Conservation (phyloP, 768 basidiomycete species). For the Pisolithus marmoratus region DNA sequence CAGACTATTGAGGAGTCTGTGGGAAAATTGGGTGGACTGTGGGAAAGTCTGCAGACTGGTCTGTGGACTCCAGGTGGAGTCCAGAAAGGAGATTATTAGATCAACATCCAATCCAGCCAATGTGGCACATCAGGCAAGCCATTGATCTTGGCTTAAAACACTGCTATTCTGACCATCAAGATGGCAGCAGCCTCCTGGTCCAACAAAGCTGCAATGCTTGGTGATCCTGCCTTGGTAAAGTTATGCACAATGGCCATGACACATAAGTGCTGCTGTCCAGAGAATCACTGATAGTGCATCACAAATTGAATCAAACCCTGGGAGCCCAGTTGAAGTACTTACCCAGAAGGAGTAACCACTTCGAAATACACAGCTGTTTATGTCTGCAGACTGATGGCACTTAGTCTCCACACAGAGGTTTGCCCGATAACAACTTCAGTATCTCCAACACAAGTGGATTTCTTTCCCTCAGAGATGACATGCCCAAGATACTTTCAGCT, state of each 20-base stretch:
- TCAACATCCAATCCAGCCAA: constrained; percentile 98
- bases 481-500: constrained; percentile 98
- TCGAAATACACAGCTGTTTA: constrained; percentile 95
- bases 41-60: too few relatives aligned
- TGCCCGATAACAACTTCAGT: constrained; percentile 97
- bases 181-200: constrained; percentile 98
- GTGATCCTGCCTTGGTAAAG: constrained; percentile 94
- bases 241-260: constrained; percentile 98
- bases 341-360: constrained; percentile 95
- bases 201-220: constrained; percentile 86
- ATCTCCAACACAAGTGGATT: too few relatives aligned
- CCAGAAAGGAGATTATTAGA: too few relatives aligned
- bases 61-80: too few relatives aligned
- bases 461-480: too few relatives aligned
- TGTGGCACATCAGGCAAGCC: constrained; percentile 93
- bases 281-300: constrained; percentile 96
- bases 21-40: too few relatives aligned
- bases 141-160: constrained; percentile 99
- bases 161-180: constrained; percentile 96
- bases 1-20: too few relatives aligned
- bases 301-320: constrained; percentile 97
- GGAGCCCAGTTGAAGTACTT: constrained; percentile 82
- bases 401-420: constrained; percentile 98
- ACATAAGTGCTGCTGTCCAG: constrained; percentile 88
- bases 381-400: constrained; percentile 80